Conservation (phyloP, 495 filamentous ascomycete species). For the Xylaria cubensis region DNA sequence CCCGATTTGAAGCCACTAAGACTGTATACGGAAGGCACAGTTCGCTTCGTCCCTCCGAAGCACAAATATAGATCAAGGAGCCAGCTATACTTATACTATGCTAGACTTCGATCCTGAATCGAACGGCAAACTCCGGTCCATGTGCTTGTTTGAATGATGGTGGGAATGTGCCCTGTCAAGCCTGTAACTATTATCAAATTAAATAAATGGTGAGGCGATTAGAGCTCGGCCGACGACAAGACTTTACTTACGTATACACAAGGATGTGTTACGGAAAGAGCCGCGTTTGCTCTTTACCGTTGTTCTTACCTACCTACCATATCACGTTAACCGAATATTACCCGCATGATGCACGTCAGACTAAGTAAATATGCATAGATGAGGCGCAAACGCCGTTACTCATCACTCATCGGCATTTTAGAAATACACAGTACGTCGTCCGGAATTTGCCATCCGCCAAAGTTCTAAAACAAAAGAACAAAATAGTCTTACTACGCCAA, state of each 20-base stretch:
- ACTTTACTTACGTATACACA: background rate
- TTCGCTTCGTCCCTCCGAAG: conserved; percentile 6
- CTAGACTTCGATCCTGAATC: background rate
- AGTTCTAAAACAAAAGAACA: background rate
- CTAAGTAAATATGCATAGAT: background rate
- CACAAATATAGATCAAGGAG: background rate
- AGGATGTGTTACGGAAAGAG: background rate
- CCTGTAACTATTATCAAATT: background rate
- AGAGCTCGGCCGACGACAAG: background rate
- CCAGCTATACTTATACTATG: background rate
- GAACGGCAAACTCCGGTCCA: background rate
- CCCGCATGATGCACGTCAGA: background rate
- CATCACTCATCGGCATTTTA: background rate
- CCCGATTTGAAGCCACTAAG: background rate
- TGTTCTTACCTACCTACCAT: background rate
- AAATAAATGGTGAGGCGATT: background rate
- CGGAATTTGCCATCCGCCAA: background rate
- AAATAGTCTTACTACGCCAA: background rate
- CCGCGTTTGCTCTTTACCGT: background rate
- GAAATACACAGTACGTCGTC: no score
- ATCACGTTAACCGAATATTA: background rate
- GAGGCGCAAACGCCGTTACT: background rate
- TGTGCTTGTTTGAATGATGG: background rate
- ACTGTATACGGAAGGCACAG: conserved; percentile 22
- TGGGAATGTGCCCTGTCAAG: background rate